Evolutionary conservation across 1,284 basidiomycete species (phyloP).

Genomic region (Mycena citricolor): DNA sequence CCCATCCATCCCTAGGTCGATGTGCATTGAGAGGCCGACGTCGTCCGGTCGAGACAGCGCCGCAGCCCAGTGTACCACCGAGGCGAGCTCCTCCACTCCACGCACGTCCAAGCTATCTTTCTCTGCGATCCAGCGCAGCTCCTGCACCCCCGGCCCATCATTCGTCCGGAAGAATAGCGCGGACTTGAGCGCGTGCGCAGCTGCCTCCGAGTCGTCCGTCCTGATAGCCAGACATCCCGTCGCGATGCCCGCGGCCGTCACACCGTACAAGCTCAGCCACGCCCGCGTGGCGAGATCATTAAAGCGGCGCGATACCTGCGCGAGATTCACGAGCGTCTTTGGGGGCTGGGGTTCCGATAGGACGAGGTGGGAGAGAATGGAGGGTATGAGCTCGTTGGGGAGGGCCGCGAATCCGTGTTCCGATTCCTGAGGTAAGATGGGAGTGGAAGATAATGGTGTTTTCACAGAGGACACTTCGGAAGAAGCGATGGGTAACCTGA

Average conservation of each 20-base stretch:
- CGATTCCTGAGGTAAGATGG: not conserved
- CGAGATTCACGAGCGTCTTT: not conserved
- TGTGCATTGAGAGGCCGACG: not conserved
- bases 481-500: no score
- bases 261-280: slow-evolving; percentile 9
- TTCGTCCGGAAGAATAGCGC: slow-evolving; percentile 7
- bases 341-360: not conserved
- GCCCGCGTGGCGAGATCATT: slow-evolving; percentile 14
- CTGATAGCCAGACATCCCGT: not conserved
- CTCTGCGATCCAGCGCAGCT: not conserved
- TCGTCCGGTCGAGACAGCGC: not conserved
- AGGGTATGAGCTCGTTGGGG: slow-evolving; percentile 15
- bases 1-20: slow-evolving; percentile 8
- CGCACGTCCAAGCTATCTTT: no score
- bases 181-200: slow-evolving; percentile 2
- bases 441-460: no score
- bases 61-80: slow-evolving; percentile 1
- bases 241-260: slow-evolving; percentile 2
- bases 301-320: slow-evolving; percentile 13
- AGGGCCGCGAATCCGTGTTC: slow-evolving; percentile 8
- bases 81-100: no score
- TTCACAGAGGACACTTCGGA: no score
- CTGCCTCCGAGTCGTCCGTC: slow-evolving; percentile 1
- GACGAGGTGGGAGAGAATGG: slow-evolving; percentile 5
- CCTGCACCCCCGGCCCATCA: slow-evolving; percentile 1